Conservation (phyloP, 2,329 filamentous ascomycete species). For the Colletotrichum paranaense region DNA sequence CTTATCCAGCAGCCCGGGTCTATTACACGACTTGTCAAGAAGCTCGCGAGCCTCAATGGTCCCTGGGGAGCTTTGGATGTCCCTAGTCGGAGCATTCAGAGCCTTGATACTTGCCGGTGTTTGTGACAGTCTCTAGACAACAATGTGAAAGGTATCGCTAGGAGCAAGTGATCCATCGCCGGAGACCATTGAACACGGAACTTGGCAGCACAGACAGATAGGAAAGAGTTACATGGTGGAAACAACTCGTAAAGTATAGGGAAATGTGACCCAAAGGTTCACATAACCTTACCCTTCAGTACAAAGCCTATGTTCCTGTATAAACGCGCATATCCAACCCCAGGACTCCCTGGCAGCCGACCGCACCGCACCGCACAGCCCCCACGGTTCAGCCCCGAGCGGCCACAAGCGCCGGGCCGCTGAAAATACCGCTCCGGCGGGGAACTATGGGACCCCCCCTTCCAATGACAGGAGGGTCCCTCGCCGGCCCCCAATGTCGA, state of each 20-base stretch:
- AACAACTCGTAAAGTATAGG: not conserved
- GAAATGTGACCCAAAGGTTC: too few species aligned
- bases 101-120: not conserved
- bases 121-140: not conserved
- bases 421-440: constrained; percentile 33
- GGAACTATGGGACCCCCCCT: constrained; percentile 12
- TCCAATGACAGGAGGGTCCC: constrained; percentile 1
- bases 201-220: not conserved
- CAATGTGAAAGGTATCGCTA: not conserved
- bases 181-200: not conserved
- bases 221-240: not conserved
- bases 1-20: not conserved
- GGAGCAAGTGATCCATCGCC: not conserved
- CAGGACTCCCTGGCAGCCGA: constrained; percentile 17
- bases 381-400: constrained; percentile 30
- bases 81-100: not conserved
- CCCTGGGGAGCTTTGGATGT: not conserved
- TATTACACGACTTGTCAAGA: not conserved
- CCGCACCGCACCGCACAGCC: not conserved
- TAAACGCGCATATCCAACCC: not conserved
- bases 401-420: constrained; percentile 31
- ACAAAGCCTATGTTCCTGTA: not conserved
- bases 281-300: not conserved
- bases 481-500: constrained; percentile 15
- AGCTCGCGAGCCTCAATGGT: not conserved